phyloP scores from a whole-genome alignment of 2,329 filamentous ascomycete genomes.

The Pseudogymnoascus pannorum region DNA sequence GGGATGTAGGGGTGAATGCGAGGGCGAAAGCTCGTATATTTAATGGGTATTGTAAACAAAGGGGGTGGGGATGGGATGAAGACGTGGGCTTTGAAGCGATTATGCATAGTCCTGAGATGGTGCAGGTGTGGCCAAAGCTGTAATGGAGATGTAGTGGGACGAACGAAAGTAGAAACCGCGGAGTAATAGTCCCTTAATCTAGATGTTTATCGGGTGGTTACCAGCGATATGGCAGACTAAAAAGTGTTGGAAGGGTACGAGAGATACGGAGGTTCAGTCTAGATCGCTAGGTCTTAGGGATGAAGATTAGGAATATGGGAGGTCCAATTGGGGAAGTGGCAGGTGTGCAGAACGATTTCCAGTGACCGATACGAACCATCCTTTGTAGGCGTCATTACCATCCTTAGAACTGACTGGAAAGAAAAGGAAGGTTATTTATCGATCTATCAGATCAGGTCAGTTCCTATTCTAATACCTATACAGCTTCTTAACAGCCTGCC shows the following conservation, averaged over 20 bases:
- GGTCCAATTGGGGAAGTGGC: too few species aligned
- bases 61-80: background rate
- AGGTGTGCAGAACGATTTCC: background rate
- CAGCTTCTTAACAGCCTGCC: background rate
- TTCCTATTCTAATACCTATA: background rate
- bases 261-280: too few species aligned
- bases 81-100: background rate
- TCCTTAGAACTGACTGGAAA: background rate
- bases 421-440: background rate
- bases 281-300: too few species aligned
- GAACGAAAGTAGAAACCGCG: too few species aligned
- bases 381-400: background rate
- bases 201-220: too few species aligned
- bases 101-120: background rate
- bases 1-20: background rate
- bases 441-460: too few species aligned
- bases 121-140: background rate
- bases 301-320: too few species aligned
- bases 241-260: too few species aligned
- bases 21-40: background rate
- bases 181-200: too few species aligned
- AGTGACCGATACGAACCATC: too few species aligned
- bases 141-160: too few species aligned
- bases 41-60: background rate
- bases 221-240: too few species aligned